Evolutionary conservation across 768 basidiomycete genomes (phyloP).

Genomic region (Suillus placidus): DNA sequence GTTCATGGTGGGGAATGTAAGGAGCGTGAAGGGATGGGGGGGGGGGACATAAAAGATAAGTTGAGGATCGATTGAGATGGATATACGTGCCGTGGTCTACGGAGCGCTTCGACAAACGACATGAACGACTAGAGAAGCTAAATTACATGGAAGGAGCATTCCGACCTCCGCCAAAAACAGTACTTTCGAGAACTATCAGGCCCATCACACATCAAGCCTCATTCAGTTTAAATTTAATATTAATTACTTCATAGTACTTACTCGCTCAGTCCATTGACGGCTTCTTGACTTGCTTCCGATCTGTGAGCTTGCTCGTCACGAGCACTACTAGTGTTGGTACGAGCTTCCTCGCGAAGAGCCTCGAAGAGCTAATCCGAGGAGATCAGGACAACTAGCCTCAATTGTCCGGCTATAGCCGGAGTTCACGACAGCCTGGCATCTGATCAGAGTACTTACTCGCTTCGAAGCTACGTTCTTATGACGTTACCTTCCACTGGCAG

Average conservation of each 20-base stretch:
- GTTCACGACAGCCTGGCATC: neutral
- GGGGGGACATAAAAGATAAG: constrained; percentile 8
- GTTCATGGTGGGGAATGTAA: constrained; percentile 18
- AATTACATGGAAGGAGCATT: constrained; percentile 5
- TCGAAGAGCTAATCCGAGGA: neutral
- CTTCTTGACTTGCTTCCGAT: too few relatives aligned
- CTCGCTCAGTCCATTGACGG: neutral
- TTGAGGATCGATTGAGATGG: constrained; percentile 16
- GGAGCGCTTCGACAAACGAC: constrained; percentile 33
- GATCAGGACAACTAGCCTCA: neutral
- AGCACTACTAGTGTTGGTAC: too few relatives aligned
- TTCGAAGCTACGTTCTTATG: neutral
- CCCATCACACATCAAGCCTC: neutral
- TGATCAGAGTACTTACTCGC: neutral
- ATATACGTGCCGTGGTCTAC: constrained; percentile 31
- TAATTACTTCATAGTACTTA: neutral
- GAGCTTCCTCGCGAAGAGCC: neutral
- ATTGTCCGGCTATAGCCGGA: neutral
- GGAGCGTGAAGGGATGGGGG: constrained; percentile 1
- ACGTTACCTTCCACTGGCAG: too few relatives aligned
- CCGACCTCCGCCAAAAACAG: neutral
- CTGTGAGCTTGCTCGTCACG: too few relatives aligned
- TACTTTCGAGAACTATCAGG: too few relatives aligned
- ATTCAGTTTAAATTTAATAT: constrained; percentile 2
- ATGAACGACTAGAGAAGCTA: constrained; percentile 29